Evolutionary conservation across 331 rosid species (phyloP).

Genomic region (Acacia pycnantha): DNA sequence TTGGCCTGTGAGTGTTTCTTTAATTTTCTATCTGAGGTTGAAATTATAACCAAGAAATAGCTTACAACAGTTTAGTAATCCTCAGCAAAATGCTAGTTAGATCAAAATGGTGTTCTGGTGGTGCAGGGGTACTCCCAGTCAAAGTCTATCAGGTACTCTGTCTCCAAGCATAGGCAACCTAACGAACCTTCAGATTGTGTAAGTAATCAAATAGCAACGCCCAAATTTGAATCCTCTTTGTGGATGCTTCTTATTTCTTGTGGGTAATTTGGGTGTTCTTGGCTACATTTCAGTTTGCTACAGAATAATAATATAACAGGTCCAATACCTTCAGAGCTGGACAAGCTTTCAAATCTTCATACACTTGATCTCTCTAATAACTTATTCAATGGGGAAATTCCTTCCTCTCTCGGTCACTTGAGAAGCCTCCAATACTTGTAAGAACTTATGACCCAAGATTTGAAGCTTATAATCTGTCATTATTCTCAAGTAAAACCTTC

Average conservation of each 20-base stretch:
- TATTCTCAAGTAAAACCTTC: background rate
- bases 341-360: slow-evolving; percentile 49
- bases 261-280: slow-evolving; percentile 23
- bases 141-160: slow-evolving; percentile 84
- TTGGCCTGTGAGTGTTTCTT: slow-evolving; percentile 69
- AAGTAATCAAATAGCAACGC: slow-evolving; percentile 35
- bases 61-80: background rate
- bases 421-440: slow-evolving; percentile 57
- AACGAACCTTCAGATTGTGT: slow-evolving; percentile 96
- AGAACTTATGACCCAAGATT: slow-evolving; percentile 30
- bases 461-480: slow-evolving; percentile 8
- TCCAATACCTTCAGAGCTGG: slow-evolving; percentile 50
- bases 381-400: slow-evolving; percentile 48
- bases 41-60: background rate
- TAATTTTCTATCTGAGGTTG: slow-evolving; percentile 24
- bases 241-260: slow-evolving; percentile 18
- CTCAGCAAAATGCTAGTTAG: background rate
- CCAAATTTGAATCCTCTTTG: background rate
- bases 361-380: slow-evolving; percentile 62
- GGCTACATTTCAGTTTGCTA: slow-evolving; percentile 43
- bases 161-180: slow-evolving; percentile 94
- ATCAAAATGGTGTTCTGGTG: slow-evolving; percentile 27
- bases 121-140: slow-evolving; percentile 96
- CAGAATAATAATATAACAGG: slow-evolving; percentile 63
- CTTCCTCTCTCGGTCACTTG: slow-evolving; percentile 47